Percentiles rank a stretch among this genome's conserved stretches.
Evolutionary conservation across 352 stramenopile genomes (phyloP).

Genomic region (Pythium apleroticum): DNA sequence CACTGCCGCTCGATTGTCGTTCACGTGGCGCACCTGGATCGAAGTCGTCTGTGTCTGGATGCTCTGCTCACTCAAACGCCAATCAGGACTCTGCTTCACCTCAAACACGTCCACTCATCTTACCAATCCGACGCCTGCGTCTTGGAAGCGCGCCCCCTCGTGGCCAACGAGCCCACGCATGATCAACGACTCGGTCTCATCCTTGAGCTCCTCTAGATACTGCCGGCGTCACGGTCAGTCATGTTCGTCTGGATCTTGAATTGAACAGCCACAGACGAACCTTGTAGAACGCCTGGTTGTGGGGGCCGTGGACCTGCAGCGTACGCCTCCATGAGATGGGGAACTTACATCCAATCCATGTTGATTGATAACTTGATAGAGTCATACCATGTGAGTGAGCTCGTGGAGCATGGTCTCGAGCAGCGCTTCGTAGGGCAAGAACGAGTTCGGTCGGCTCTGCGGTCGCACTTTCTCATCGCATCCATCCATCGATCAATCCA

Average conservation of each 20-base stretch:
- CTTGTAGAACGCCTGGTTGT: constrained; percentile 72
- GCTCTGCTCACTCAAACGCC: constrained; percentile 7
- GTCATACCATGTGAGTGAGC: constrained; percentile 60
- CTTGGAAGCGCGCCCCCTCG: constrained; percentile 46
- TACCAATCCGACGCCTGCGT: constrained; percentile 44
- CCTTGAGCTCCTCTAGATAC: constrained; percentile 60
- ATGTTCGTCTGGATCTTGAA: too few relatives aligned
- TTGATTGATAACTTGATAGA: too few relatives aligned
- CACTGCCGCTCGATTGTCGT: constrained; percentile 39
- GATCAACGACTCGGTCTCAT: constrained; percentile 62
- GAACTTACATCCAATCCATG: too few relatives aligned
- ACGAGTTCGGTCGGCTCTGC: constrained; percentile 25
- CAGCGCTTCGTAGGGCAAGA: constrained; percentile 56
- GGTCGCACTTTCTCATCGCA: constrained; percentile 36
- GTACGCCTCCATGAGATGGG: background rate
- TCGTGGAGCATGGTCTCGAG: constrained; percentile 76
- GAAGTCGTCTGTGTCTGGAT: constrained; percentile 23
- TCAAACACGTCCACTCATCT: background rate
- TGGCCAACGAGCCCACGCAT: constrained; percentile 42
- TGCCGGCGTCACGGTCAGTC: background rate
- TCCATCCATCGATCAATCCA: background rate
- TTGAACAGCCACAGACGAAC: constrained; percentile 11
- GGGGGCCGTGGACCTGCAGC: constrained; percentile 41
- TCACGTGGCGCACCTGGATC: constrained; percentile 25
- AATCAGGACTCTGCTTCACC: background rate